Base-by-base conservation (phyloP, 2,329 filamentous ascomycete species). In the Hypoxylon sp. region DNA sequence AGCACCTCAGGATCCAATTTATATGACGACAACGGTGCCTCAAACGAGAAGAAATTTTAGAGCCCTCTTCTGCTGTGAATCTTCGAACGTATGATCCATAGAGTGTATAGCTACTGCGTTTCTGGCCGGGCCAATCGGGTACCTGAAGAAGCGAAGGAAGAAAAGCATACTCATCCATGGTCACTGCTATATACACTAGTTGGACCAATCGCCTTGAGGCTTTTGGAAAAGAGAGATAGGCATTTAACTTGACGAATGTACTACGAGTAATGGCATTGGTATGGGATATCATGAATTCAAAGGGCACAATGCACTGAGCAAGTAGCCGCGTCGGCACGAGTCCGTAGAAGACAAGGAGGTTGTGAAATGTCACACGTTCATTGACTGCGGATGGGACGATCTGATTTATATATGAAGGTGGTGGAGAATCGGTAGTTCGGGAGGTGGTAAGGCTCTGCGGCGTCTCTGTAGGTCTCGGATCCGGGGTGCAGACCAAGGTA, bases 101-200 rank as follows among this genome's bases (percentile, higher is more conserved):
- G 51, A 70, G 62, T 41, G 34, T 38, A 65, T 65, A 64, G 52
- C 63, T 68, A 48, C 57, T 46, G 32, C 56, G 43, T 65, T 65
- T 63, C 45, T 60, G 21, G 9, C n/a, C 34, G 52, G 61, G 50
- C 73, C 73, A 75, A 75, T 75, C 65, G 64, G 69, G 55, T 71
- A 60, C 43, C 60, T 19, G 43, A 63, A 36, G 53, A 60, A 70
- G 67, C 71, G 69, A 71, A 65, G 48, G n/a, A 64, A 50, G 23
- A 45, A 66, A 57, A 52, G 43, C 49, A 51, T 60, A 58, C 52
- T 58, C 67, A 30, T 65, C 63, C 49, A 72, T 46, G 52, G 59
- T 34, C 17, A 59, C 51, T 65, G 10, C 60, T 36, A 61, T 48
- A 59, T 36, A 57, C 25, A 49, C 17, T 21, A 19, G 41, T 13